Evolutionary conservation across 2,329 filamentous ascomycete species (phyloP).

Genomic region (Talaromyces islandicus): DNA sequence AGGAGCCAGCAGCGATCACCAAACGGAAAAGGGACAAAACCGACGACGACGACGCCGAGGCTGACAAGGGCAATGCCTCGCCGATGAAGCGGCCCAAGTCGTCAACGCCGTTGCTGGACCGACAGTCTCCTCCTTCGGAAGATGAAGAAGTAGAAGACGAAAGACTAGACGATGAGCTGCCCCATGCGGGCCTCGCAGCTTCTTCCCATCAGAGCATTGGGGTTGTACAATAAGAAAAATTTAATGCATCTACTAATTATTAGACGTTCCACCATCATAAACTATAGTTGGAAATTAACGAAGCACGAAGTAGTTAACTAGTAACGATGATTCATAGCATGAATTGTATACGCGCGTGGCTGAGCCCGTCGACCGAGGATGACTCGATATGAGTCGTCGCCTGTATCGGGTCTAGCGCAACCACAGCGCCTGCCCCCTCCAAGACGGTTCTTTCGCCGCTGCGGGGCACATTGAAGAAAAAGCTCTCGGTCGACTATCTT

Average conservation of each 20-base stretch:
- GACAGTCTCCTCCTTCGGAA: constrained; percentile 2
- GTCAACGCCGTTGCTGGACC: constrained; percentile 5
- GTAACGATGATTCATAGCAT: not conserved
- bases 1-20: constrained; percentile 23
- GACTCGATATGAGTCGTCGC: constrained; percentile 11
- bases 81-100: constrained; percentile 10
- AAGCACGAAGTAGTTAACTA: not conserved
- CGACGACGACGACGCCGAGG: constrained; percentile 15
- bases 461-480: not conserved
- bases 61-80: constrained; percentile 29
- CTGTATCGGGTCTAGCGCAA: constrained; percentile 2
- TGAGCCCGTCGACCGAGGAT: not conserved
- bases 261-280: not conserved
- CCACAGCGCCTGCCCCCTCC: not conserved
- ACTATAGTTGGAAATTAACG: too few relatives aligned
- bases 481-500: not conserved
- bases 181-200: constrained; percentile 8
- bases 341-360: not conserved
- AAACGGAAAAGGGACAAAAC: constrained; percentile 50
- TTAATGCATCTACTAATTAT: not conserved
- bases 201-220: constrained; percentile 11
- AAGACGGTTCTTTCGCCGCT: constrained; percentile 6
- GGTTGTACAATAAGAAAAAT: constrained; percentile 11
- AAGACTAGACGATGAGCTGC: not conserved
- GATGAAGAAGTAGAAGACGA: constrained; percentile 5